Evolutionary conservation across 805 yeast genomes (phyloP).

Genomic region (Monosporozyma solicola): DNA sequence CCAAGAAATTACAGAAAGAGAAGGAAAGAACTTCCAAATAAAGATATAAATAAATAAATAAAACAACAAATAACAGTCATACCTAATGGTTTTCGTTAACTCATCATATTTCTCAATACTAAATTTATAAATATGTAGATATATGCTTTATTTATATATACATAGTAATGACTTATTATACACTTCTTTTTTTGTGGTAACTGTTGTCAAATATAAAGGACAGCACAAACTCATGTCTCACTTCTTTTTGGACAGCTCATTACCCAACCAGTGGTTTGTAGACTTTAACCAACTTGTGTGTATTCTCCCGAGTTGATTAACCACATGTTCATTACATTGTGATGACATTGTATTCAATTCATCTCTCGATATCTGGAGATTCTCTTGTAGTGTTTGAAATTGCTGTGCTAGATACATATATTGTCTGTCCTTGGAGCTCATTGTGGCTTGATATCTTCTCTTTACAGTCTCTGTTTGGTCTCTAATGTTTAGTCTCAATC

Average conservation of each 20-base stretch:
- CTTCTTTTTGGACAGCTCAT: conserved; percentile 1
- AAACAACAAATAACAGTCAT: no score
- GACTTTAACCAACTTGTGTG: conserved; percentile 29
- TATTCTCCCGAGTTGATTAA: conserved; percentile 27
- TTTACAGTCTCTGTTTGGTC: background rate
- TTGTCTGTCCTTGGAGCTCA: conserved; percentile 22
- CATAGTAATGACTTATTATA: background rate
- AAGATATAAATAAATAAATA: no score
- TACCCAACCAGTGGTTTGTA: conserved; percentile 21
- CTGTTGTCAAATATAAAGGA: no score
- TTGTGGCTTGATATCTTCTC: background rate
- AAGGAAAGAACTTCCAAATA: conserved; percentile 3
- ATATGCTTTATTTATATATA: background rate
- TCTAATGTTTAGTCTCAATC: background rate
- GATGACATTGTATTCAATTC: conserved; percentile 24
- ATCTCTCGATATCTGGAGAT: conserved; percentile 19
- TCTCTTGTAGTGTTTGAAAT: conserved; percentile 18
- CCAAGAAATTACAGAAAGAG: conserved; percentile 51
- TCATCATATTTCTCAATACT: no score
- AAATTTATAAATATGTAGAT: background rate
- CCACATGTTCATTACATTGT: conserved; percentile 25
- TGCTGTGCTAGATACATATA: conserved; percentile 27
- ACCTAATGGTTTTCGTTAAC: no score
- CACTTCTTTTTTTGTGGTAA: background rate
- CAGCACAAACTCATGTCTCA: background rate